Percentiles rank a stretch among this genome's conserved stretches.
phyloP scores from a whole-genome alignment of 257 asterid genomes.

The Ilex aquifolium region DNA sequence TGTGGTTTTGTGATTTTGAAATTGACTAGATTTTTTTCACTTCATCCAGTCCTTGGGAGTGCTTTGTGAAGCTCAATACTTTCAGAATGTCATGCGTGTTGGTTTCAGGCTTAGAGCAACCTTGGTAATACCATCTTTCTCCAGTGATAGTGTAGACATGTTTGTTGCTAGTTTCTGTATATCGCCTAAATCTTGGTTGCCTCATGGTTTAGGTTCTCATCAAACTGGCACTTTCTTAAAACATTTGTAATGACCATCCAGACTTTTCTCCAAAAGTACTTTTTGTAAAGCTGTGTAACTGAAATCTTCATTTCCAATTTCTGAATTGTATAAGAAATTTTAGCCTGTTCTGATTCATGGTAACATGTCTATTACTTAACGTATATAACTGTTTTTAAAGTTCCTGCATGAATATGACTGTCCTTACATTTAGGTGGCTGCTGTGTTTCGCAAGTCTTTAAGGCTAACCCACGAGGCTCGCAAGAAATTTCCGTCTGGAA shows the following conservation, averaged over 20 bases:
- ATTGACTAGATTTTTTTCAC: conserved; percentile 2
- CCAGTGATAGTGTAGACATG: no score
- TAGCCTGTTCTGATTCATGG: neutral
- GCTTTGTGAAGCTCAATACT: conserved; percentile 90
- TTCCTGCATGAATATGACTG: neutral
- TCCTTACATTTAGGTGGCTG: conserved; percentile 58
- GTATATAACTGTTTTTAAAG: neutral
- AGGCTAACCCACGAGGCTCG: conserved; percentile 95
- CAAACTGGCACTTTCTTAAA: no score
- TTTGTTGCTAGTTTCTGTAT: conserved; percentile 12
- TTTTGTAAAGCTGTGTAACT: no score
- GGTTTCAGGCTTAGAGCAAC: conserved; percentile 91
- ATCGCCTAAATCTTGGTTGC: conserved; percentile 2
- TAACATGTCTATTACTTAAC: no score
- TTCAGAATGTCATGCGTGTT: conserved; percentile 96
- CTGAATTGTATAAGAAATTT: neutral
- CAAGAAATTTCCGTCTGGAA: conserved; percentile 76
- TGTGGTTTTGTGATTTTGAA: no score
- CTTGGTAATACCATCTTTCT: conserved; percentile 41
- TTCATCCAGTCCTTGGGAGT: conserved; percentile 70
- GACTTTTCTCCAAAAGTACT: no score
- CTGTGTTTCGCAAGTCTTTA: conserved; percentile 82
- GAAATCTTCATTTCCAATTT: no score
- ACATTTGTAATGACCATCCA: no score
- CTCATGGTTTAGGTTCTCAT: neutral